A percentile compares a stretch with the other conserved stretches of the same genome.
These are phyloP conservation scores for Favolaschia claudopus DNA, from an alignment of 768 basidiomycete genomes.

Conservation along the genomic window DNA sequence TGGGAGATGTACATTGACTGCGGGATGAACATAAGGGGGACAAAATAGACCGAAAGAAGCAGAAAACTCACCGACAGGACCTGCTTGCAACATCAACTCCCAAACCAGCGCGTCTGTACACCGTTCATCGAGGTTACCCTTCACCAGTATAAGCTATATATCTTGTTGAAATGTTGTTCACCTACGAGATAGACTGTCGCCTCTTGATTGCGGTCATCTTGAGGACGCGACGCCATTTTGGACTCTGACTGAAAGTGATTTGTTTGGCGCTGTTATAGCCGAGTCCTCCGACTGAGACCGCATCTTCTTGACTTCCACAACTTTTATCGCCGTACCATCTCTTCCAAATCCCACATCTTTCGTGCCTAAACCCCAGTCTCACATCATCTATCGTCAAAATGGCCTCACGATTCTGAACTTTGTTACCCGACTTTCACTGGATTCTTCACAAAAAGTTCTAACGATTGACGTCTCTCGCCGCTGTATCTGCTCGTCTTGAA, in stretches of 20 bases:
- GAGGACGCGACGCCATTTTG: slow-evolving; percentile 71
- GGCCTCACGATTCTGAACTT: too few relatives aligned
- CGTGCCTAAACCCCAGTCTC: too few relatives aligned
- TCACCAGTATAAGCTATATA: slow-evolving; percentile 13
- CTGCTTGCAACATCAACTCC: slow-evolving; percentile 99
- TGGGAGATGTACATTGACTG: slow-evolving; percentile 97
- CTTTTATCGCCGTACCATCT: too few relatives aligned
- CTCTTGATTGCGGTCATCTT: slow-evolving; percentile 91
- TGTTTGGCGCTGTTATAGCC: slow-evolving; percentile 7
- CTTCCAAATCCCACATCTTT: too few relatives aligned
- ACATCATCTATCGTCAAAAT: too few relatives aligned
- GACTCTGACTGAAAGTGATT: slow-evolving; percentile 5
- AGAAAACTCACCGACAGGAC: slow-evolving; percentile 85
- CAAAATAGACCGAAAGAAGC: background rate
- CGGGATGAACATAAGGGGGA: background rate
- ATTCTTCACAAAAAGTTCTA: too few relatives aligned
- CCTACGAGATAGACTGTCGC: slow-evolving; percentile 87
- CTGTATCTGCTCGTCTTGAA: too few relatives aligned
- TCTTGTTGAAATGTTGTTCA: background rate
- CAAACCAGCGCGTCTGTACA: slow-evolving; percentile 94
- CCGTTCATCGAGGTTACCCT: slow-evolving; percentile 98
- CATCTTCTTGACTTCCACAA: background rate
- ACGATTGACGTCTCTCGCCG: too few relatives aligned
- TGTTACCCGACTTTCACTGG: too few relatives aligned
- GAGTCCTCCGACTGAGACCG: background rate